Percentiles rank a stretch among this genome's conserved stretches.
phyloP scores from a whole-genome alignment of 805 yeast species.

The Ogataea glucozyma region DNA sequence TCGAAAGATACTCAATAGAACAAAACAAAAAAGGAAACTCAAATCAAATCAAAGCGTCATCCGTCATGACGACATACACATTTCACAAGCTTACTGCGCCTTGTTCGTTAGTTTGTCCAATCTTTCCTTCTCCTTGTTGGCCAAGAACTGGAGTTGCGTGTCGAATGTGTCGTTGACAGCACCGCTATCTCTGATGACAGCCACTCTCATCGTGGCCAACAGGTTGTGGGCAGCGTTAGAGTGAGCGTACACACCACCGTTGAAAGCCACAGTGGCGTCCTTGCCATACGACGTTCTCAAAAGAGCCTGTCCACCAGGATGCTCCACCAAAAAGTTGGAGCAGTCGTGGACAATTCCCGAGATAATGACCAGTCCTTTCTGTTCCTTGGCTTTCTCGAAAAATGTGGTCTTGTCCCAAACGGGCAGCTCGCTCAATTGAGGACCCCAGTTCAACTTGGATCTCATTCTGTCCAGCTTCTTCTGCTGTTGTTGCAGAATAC shows the following conservation, averaged over 20 bases:
- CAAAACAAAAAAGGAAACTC: not conserved
- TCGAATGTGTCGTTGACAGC: conserved; percentile 57
- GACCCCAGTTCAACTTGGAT: conserved; percentile 72
- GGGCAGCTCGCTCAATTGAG: conserved; percentile 63
- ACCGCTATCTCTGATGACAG: conserved; percentile 68
- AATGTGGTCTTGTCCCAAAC: conserved; percentile 72
- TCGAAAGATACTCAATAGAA: not conserved
- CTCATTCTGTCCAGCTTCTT: conserved; percentile 70
- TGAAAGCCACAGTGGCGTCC: conserved; percentile 82
- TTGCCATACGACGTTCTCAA: conserved; percentile 72
- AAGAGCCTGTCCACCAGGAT: conserved; percentile 83
- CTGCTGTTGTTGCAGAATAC: conserved; percentile 78
- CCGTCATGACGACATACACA: conserved; percentile 10
- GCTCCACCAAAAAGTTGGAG: conserved; percentile 65
- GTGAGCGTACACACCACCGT: conserved; percentile 84
- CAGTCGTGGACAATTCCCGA: conserved; percentile 82
- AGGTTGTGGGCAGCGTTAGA: conserved; percentile 85
- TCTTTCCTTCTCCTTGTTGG: conserved; percentile 20
- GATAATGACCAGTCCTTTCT: conserved; percentile 63
- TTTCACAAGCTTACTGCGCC: conserved; percentile 9
- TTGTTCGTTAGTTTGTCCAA: conserved; percentile 6
- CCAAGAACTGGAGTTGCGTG: conserved; percentile 41
- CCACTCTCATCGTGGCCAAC: conserved; percentile 80
- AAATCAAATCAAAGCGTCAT: too few species aligned
- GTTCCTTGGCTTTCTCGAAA: conserved; percentile 48